Base-by-base conservation (phyloP, 345 rosid species). In the Sapria himalayana region DNA sequence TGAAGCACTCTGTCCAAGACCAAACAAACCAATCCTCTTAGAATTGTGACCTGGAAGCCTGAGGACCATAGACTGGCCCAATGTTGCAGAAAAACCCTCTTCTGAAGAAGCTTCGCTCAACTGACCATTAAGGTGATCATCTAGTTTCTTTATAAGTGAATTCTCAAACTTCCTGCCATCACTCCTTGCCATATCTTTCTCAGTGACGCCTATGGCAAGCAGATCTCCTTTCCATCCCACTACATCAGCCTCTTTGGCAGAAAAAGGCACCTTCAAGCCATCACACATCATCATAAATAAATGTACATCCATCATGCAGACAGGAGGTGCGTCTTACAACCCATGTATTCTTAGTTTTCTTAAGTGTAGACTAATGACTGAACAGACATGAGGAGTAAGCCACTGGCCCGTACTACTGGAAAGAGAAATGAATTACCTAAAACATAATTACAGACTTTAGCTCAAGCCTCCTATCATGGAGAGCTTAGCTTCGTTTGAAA, bases 201-300 rank as follows among this genome's bases (percentile, higher is more conserved):
- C 98, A 3, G 93, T 76, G 24, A 76, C 86, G 37, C 95, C 93
- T 20, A 89, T 91, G 0, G 70, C 62, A 32, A 82, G 78, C 15
- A 89, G 50, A 48, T 89, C 95, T 14, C 95, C 95, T 56, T 79
- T 82, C 98, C 98, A 89, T 52, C 71, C 84, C 23, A 43, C 64
- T 18, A 56, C 76, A 36, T 71, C 84, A 54, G 66, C 54, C 51
- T 82, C 93, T 60, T 76, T 79, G 1, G 93, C 86, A 15, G 79
- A 27, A 50, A 89, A 82, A 22, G 77, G 59, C 59, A 85, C 71
- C 92, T 85, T 35, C n/a, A n/a, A n/a, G n/a, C n/a, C n/a, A n/a
- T 29, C 27, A 50, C 35, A 9, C 29, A 49, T 38, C 37, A 23
- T 9, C 34, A 55, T 19, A 50, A 48, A 58, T 33, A 57, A 43